Evolutionary conservation across 1,284 basidiomycete species (phyloP).

Genomic region (Ganoderma multipileum): DNA sequence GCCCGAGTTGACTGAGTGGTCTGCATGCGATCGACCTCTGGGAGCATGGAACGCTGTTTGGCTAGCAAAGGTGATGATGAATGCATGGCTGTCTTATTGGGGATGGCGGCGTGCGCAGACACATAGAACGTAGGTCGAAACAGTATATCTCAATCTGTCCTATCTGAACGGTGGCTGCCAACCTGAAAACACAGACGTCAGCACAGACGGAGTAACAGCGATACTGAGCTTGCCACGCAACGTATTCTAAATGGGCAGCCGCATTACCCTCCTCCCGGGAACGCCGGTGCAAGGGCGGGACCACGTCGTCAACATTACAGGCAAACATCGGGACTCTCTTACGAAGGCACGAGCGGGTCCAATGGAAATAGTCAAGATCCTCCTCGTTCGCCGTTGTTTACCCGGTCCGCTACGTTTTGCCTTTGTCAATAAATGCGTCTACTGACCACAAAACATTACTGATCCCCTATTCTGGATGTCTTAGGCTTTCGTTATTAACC

Average conservation of each 20-base stretch:
- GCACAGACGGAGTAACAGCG: conserved; percentile 12
- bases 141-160: neutral
- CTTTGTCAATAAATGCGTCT: neutral
- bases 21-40: conserved; percentile 69
- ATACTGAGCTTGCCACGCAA: conserved; percentile 24
- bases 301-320: conserved; percentile 5
- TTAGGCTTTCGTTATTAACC: conserved; percentile 66
- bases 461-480: neutral
- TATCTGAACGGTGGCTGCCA: neutral
- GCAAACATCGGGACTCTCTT: conserved; percentile 17
- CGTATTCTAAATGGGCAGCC: conserved; percentile 19
- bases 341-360: conserved; percentile 18
- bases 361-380: conserved; percentile 13
- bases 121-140: conserved; percentile 29
- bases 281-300: neutral
- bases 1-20: conserved; percentile 60
- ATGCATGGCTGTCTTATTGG: conserved; percentile 64
- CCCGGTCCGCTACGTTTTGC: conserved; percentile 43
- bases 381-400: conserved; percentile 28
- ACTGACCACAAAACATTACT: neutral
- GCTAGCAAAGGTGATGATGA: conserved; percentile 63
- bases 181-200: neutral
- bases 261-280: conserved; percentile 12
- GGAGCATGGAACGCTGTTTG: conserved; percentile 78
- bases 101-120: conserved; percentile 58